Evolutionary conservation across 148 eudicot genomes (phyloP).

Genomic region (Fagopyrum homotropicum): DNA sequence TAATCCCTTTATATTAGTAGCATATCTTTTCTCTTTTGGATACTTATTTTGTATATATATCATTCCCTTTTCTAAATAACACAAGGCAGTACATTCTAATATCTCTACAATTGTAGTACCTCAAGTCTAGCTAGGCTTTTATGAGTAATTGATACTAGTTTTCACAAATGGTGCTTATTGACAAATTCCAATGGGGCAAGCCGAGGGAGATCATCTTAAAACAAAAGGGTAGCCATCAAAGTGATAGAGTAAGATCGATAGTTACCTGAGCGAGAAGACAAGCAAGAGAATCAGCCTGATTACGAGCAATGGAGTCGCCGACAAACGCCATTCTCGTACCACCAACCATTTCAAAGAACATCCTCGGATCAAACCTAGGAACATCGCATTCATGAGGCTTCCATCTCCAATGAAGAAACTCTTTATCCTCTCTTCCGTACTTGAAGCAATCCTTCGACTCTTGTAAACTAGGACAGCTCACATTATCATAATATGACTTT

Average conservation of each 20-base stretch:
- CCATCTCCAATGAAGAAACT: constrained; percentile 15
- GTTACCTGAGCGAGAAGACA: constrained; percentile 35
- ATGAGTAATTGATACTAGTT: too few species aligned
- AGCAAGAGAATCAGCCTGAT: constrained; percentile 41
- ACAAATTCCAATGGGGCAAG: too few species aligned
- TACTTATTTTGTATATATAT: too few species aligned
- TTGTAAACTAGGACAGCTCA: constrained; percentile 8
- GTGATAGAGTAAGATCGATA: not conserved
- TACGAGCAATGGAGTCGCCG: constrained; percentile 34
- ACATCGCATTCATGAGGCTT: constrained; percentile 10
- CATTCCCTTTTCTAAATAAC: too few species aligned
- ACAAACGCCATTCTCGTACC: constrained; percentile 12
- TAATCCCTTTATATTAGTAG: too few species aligned
- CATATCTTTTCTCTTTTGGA: too few species aligned
- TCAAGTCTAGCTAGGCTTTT: too few species aligned
- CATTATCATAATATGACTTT: constrained; percentile 12
- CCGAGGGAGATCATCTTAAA: too few species aligned
- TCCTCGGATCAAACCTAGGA: not conserved
- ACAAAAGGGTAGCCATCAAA: not conserved
- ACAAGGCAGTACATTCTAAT: too few species aligned
- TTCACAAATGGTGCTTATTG: too few species aligned
- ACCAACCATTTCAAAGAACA: constrained; percentile 10
- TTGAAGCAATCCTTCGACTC: constrained; percentile 11
- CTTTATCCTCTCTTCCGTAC: constrained; percentile 12
- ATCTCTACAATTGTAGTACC: too few species aligned